These are phyloP conservation scores for Corymbia citriodora DNA, from an alignment of 441 rosid species.

Conservation along the genomic window DNA sequence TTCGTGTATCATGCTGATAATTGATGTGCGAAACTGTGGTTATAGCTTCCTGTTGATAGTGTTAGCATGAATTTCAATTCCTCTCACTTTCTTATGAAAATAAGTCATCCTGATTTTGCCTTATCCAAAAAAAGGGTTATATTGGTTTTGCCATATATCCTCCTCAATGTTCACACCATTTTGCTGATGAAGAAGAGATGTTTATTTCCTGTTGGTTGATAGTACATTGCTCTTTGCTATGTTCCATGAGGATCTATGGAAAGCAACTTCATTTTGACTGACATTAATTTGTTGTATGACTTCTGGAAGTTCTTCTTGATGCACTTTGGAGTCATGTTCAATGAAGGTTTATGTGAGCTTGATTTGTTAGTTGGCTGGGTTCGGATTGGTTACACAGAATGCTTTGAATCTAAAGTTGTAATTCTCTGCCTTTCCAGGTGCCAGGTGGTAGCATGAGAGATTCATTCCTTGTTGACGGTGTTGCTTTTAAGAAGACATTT, in stretches of 20 bases:
- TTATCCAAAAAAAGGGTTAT: neutral
- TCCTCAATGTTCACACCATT: neutral
- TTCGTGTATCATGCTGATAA: neutral
- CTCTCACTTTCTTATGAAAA: neutral
- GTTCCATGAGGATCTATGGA: neutral
- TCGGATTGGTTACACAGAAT: neutral
- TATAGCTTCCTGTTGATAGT: neutral
- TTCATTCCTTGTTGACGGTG: conserved; percentile 95
- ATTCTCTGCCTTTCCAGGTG: conserved; percentile 41
- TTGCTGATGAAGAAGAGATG: neutral
- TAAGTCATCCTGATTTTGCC: neutral
- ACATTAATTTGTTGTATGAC: neutral
- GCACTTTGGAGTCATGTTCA: neutral
- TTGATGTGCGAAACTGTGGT: neutral
- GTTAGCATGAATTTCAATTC: neutral
- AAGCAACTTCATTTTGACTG: neutral
- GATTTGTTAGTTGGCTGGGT: neutral
- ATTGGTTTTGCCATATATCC: neutral
- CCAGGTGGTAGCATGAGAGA: conserved; percentile 98
- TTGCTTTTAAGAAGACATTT: conserved; percentile 98
- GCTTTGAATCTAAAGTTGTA: neutral
- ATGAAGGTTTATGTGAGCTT: neutral
- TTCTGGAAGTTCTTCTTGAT: neutral
- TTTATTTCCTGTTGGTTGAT: neutral
- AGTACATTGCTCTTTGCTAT: neutral